Evolutionary conservation across 805 yeast species (phyloP).

Genomic region (Candida jianshihensis): DNA sequence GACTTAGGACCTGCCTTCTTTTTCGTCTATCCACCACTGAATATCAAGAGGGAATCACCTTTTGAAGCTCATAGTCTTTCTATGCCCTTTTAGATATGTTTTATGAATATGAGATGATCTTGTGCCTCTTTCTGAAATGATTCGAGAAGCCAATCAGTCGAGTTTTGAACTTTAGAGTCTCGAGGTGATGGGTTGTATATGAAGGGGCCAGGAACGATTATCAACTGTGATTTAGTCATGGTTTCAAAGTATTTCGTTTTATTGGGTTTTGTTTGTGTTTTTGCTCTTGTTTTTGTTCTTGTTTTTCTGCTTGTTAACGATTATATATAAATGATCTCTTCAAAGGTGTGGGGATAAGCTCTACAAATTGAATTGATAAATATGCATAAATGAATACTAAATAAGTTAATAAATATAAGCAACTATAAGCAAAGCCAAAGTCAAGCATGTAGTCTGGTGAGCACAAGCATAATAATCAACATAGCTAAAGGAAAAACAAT

Average conservation of each 20-base stretch:
- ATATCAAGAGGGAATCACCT: conserved; percentile 31
- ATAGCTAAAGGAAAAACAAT: too few relatives aligned
- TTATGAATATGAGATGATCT: conserved; percentile 59
- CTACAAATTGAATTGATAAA: too few relatives aligned
- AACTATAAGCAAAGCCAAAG: too few relatives aligned
- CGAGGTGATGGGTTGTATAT: conserved; percentile 36
- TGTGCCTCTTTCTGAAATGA: conserved; percentile 62
- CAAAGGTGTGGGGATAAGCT: too few relatives aligned
- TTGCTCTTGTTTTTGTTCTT: background rate
- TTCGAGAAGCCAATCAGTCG: conserved; percentile 60
- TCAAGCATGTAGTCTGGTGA: too few relatives aligned
- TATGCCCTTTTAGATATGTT: conserved; percentile 48
- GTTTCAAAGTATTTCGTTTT: too few relatives aligned
- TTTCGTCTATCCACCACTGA: conserved; percentile 72
- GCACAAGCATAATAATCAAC: too few relatives aligned
- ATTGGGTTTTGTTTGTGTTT: too few relatives aligned
- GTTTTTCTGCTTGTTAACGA: too few relatives aligned
- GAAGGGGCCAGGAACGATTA: conserved; percentile 58
- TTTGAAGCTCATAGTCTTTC: conserved; percentile 26
- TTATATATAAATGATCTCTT: too few relatives aligned
- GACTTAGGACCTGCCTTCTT: conserved; percentile 44
- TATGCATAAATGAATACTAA: too few relatives aligned
- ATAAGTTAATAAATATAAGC: too few relatives aligned
- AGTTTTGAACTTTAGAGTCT: conserved; percentile 37
- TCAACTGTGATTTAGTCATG: conserved; percentile 19